These are phyloP conservation scores for Mucor piriformis DNA, from an alignment of 371 early-diverging fungal species.

Conservation along the genomic window DNA sequence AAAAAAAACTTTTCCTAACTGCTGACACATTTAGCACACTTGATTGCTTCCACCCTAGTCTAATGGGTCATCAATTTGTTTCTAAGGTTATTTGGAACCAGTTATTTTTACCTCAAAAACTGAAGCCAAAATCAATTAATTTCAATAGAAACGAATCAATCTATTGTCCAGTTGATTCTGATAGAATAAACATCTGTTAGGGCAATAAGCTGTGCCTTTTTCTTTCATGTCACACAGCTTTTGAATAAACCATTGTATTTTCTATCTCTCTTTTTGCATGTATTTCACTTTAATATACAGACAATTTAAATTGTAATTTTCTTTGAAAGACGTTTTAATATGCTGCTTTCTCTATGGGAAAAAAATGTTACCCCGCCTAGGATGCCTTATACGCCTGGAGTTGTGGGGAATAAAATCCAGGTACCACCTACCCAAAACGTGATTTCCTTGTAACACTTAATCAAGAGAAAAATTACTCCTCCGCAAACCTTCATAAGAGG, in stretches of 20 bases:
- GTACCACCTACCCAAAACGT: background rate
- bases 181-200: constrained; percentile 31
- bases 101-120: background rate
- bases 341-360: no score
- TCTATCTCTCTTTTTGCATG: no score
- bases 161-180: constrained; percentile 43
- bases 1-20: no score
- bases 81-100: constrained; percentile 17
- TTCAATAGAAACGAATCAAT: constrained; percentile 27
- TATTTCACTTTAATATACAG: no score
- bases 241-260: no score
- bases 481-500: background rate
- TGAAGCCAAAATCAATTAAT: constrained; percentile 16
- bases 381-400: no score
- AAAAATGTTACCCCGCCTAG: no score
- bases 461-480: background rate
- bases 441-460: background rate
- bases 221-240: no score
- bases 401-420: no score
- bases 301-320: no score
- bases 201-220: background rate
- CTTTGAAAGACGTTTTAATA: no score
- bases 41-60: constrained; percentile 26
- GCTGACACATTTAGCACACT: constrained; percentile 18
- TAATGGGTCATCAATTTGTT: constrained; percentile 24